Conservation (phyloP, 179 eudicot species). For the Corrigiola litoralis region DNA sequence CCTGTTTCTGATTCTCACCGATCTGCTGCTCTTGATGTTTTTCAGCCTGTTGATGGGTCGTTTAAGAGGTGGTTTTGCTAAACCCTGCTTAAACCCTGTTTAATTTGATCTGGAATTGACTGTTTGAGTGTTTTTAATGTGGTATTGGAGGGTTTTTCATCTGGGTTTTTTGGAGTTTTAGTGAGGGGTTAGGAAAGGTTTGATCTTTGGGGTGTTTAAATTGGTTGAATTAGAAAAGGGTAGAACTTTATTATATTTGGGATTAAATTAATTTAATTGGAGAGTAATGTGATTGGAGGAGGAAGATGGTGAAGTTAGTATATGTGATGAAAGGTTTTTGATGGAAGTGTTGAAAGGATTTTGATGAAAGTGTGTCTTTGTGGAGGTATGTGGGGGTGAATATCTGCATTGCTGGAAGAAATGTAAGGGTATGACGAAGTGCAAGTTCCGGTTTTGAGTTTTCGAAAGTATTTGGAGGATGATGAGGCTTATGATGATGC, state of each 20-base stretch:
- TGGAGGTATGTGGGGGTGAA: too few relatives aligned
- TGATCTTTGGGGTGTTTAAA: not conserved
- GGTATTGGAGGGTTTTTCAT: not conserved
- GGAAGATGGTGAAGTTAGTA: too few relatives aligned
- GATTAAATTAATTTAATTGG: not conserved
- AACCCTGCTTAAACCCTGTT: constrained; percentile 42
- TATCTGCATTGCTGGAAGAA: too few relatives aligned
- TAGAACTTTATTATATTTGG: not conserved
- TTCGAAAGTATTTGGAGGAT: too few relatives aligned
- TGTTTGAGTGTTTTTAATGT: not conserved
- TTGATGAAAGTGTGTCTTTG: too few relatives aligned
- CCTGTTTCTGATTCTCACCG: constrained; percentile 85
- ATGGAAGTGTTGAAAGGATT: too few relatives aligned
- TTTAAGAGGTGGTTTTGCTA: constrained; percentile 50
- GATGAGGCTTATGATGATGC: too few relatives aligned
- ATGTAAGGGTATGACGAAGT: too few relatives aligned
- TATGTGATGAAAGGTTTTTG: too few relatives aligned
- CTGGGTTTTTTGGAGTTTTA: not conserved
- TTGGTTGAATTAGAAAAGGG: not conserved
- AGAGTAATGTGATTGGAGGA: not conserved
- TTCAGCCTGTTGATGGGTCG: constrained; percentile 57
- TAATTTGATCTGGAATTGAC: not conserved
- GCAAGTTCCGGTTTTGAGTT: too few relatives aligned
- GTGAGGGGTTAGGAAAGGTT: not conserved
- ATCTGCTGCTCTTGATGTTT: constrained; percentile 71